phyloP scores from a whole-genome alignment of 805 yeast genomes.

The Metschnikowia arizonensis region DNA sequence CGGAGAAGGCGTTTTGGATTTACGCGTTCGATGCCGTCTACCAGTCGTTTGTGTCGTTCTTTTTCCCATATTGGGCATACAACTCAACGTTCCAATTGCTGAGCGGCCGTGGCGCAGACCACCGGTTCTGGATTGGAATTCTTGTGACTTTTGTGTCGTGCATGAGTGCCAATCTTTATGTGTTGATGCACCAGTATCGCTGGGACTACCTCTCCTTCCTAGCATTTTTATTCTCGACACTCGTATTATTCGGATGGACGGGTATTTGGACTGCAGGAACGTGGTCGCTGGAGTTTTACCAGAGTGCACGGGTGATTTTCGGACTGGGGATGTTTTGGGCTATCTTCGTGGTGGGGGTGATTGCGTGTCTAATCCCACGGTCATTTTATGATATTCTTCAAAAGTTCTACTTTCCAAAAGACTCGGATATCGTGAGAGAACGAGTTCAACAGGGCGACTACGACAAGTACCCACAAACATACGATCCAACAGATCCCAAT shows the following conservation, averaged over 20 bases:
- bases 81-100: conserved; percentile 36
- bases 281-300: conserved; percentile 56
- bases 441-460: conserved; percentile 64
- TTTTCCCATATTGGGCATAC: conserved; percentile 60
- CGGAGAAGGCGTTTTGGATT: conserved; percentile 52
- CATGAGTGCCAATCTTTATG: conserved; percentile 61
- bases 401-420: conserved; percentile 56
- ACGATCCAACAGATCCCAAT: conserved; percentile 79
- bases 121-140: conserved; percentile 69
- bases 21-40: conserved; percentile 69
- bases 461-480: conserved; percentile 58
- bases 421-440: conserved; percentile 71
- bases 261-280: conserved; percentile 67
- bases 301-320: conserved; percentile 53
- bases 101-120: conserved; percentile 61
- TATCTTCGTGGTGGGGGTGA: conserved; percentile 57
- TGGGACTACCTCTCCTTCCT: conserved; percentile 76
- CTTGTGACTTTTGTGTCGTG: conserved; percentile 64
- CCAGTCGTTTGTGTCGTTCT: conserved; percentile 67
- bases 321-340: conserved; percentile 67
- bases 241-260: conserved; percentile 69
- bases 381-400: conserved; percentile 54
- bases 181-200: conserved; percentile 63
- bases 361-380: conserved; percentile 65
- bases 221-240: conserved; percentile 53